Conservation (phyloP, 1,139 yeast species). For the Debaryomyces robertsiae region DNA sequence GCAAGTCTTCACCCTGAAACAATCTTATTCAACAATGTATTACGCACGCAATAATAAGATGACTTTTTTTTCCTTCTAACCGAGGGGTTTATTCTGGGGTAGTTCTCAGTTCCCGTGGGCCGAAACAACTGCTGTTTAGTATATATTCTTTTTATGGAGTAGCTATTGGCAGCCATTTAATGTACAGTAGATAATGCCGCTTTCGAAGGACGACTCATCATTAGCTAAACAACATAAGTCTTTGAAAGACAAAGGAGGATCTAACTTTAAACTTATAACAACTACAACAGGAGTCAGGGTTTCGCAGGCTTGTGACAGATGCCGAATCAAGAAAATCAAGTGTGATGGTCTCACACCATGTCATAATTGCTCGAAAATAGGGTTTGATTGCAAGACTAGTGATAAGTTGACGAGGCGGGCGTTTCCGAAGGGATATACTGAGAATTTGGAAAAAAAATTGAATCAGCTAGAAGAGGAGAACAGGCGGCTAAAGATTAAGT, state of each 20-base stretch:
- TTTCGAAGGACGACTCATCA: conserved; percentile 4
- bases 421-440: conserved; percentile 77
- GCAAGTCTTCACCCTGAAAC: too few species aligned
- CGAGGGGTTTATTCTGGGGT: conserved; percentile 8
- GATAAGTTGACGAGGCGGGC: conserved; percentile 74
- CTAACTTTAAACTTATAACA: conserved; percentile 42
- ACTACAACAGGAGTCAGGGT: conserved; percentile 52
- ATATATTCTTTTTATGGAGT: conserved; percentile 1
- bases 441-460: conserved; percentile 64
- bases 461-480: conserved; percentile 64
- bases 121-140: conserved; percentile 2
- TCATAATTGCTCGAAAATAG: conserved; percentile 62
- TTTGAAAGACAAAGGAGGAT: conserved; percentile 19
- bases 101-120: conserved; percentile 8
- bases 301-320: conserved; percentile 80
- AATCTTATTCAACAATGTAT: too few species aligned
- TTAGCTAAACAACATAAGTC: conserved; percentile 1
- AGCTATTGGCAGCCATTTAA: background rate
- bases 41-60: background rate
- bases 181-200: conserved; percentile 6
- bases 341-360: conserved; percentile 79
- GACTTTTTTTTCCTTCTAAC: conserved; percentile 6
- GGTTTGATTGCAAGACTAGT: conserved; percentile 68
- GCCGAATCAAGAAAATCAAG: conserved; percentile 73
- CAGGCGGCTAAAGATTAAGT: conserved; percentile 31